Base-by-base conservation (phyloP, 768 basidiomycete species). In the Filobasidium floriforme region DNA sequence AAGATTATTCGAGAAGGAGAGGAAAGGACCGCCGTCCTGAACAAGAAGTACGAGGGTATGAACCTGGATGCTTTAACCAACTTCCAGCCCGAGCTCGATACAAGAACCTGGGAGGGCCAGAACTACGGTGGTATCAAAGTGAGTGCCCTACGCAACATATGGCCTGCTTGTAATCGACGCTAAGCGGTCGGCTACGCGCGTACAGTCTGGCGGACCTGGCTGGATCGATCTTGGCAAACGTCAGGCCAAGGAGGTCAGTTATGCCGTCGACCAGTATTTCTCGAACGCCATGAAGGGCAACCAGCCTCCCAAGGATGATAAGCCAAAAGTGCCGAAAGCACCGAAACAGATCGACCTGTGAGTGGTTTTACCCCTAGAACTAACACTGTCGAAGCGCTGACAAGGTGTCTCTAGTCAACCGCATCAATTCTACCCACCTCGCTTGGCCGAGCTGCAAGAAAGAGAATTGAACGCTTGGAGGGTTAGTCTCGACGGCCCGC, bases 21-120 rank as follows among this genome's bases (percentile, higher is more conserved):
- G 79, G 87, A 90, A 70, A 87, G 92, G 41, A 98, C 94, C 0
- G 82, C 83, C 0, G 88, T 90, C 80, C 82, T 99, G 65, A 92
- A 87, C 73, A 87, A 83, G 80, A 96, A 94, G 79, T 99, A 96
- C 73, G 92, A 92, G 71, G 87, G 85, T 1, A 83, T 98, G 62
- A 92, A 90, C 72, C 83, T 99, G 54, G 96, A 99, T 74, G 93
- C 96, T 72, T 82, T 98, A 41, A 93, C 89, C 76, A 97, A 90
- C 81, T 99, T 98, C 85, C 94, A 96, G 79, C 87, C 90, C 9
- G 92, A 97, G 71, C 88, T 87, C 29, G 88, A 87, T 26, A 75
- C 76, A 19, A 89, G 92, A 70, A 89, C 90, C 72, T 96, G 92
- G 92, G 92, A 97, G 72, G 92, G 92, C 41, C 90, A 96, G 77